Base-by-base conservation (phyloP, 139 green algal genomes). In the Chlamydomonas sphaeroides region DNA sequence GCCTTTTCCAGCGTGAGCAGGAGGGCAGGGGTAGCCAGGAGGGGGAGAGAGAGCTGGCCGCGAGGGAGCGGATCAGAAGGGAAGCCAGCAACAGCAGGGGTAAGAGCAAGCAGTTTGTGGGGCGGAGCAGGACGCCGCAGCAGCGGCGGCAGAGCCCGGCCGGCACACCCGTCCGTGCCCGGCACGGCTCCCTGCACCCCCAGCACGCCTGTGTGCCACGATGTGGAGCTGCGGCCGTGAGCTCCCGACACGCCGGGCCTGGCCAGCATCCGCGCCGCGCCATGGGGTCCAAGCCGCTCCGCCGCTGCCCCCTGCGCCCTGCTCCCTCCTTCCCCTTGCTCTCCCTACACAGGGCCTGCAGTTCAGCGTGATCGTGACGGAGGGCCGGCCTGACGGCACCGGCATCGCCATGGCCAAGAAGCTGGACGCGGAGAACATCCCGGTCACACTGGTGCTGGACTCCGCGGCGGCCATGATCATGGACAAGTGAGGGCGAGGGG, bases 361-460 rank as follows among this genome's bases (percentile, higher is more conserved):
- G 56, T 98, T 99, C 89, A 96, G 85, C 68, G 97, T 99, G n/a
- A 88, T 98, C 4, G 89, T 96, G 25, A 98, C 96, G 2, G 95
- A 98, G 84, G 94, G 95, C 0, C 89, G 96, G 30, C 92, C 95
- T 0, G 95, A 98, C 82, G 90, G 88, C 69, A 95, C 94, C 7
- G 95, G 96, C 18, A 76, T 96, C 45, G 83, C 79, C 32, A 96
- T 96, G 94, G 93, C 93, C 28, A 87, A 87, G 28, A 88, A 87
- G 65, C 88, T 98, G 65, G 83, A 91, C 49, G 90, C 93, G 65
- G 76, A 92, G 61, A 88, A 92, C 38, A 91, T 99, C 36, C 95
- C 95, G 14, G 90, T 93, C 18, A 97, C 91, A 0, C 76, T 98
- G 42, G 85, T 98, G 33, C 83, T 98, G 67, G 96, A 99, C 89